These are phyloP conservation scores for Elsinoe batatas DNA, from an alignment of 2,329 filamentous ascomycete genomes.

Conservation along the genomic window DNA sequence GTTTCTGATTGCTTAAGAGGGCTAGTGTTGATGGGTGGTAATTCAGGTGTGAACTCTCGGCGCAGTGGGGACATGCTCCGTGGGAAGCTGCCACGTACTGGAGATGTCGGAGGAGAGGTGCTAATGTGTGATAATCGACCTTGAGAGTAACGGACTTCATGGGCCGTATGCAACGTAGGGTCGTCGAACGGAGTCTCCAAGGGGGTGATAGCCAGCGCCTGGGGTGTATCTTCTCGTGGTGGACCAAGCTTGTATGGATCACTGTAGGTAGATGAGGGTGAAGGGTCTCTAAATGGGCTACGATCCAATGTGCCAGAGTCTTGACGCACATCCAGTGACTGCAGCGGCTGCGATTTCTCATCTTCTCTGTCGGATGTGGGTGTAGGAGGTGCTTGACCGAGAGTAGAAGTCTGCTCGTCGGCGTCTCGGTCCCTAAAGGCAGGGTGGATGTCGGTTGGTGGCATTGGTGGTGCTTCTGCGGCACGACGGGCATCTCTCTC, in stretches of 20 bases:
- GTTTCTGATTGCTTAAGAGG: conserved; percentile 19
- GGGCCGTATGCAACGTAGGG: conserved; percentile 39
- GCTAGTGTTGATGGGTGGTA: conserved; percentile 26
- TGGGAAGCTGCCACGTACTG: conserved; percentile 24
- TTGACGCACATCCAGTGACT: neutral
- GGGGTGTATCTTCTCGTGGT: conserved; percentile 15
- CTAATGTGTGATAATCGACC: conserved; percentile 27
- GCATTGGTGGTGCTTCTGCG: conserved; percentile 36
- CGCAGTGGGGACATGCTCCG: conserved; percentile 40
- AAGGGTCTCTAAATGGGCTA: conserved; percentile 11
- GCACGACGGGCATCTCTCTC: conserved; percentile 46
- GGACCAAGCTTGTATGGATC: conserved; percentile 9
- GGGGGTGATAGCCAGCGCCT: neutral
- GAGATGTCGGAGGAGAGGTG: conserved; percentile 33
- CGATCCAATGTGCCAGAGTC: neutral
- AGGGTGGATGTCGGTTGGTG: conserved; percentile 27
- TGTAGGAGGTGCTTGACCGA: conserved; percentile 19
- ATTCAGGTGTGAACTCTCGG: conserved; percentile 13
- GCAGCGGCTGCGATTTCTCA: conserved; percentile 20
- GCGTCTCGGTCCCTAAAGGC: conserved; percentile 21
- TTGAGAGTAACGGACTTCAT: conserved; percentile 38
- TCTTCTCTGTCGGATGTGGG: conserved; percentile 26
- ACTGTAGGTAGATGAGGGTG: neutral
- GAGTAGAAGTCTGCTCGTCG: conserved; percentile 3
- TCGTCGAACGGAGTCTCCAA: conserved; percentile 22